Base-by-base conservation (phyloP, 768 basidiomycete genomes). In the Tricholoma saponaceum region DNA sequence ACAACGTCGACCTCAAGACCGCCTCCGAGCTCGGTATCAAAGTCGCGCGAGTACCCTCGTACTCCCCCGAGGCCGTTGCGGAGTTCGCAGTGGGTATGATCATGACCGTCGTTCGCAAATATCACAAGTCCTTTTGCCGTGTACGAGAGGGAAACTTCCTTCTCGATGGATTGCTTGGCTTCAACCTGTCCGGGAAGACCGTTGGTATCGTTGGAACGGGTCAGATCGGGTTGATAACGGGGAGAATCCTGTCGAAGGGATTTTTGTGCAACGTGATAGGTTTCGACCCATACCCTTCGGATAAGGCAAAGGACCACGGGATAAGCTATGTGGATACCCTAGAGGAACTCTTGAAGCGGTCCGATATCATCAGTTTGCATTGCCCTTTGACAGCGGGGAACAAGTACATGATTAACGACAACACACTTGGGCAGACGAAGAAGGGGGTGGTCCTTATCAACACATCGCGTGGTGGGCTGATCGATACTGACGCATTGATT, bases 11-110 rank as follows among this genome's bases (percentile, higher is more conserved):
- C 51, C 63, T 78, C 26, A 51, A 54, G 25, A 61, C 72, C 2
- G 69, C 76, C 3, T 55, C 55, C 5, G 64, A 65, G 47, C 57
- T 67, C 28, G 70, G 67, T 16, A 72, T 78, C 62, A 71, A 72
- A 55, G 72, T 78, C 26, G 72, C 67, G 6, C 72, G 74, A 3
- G 77, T 77, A 1, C 77, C 77, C 4, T 71, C 77, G 7, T 78
- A 78, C 59, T 74, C 77, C 20, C 76, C 77, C 2, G 75, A 76
- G 62, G 74, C 76, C 9, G 73, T 78, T 23, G 76, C 76, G 14
- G 76, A 78, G 59, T 78, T 78, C 62, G 68, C 76, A 14, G 73
- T 78, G 18, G 76, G 76, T n/a, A 78, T 77, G 74, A 70, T 78
- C 53, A 61, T 78, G 65, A 78, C 76, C 28, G 74, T 78, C 41